phyloP scores from a whole-genome alignment of 495 filamentous ascomycete species.

The Podospora didyma region DNA sequence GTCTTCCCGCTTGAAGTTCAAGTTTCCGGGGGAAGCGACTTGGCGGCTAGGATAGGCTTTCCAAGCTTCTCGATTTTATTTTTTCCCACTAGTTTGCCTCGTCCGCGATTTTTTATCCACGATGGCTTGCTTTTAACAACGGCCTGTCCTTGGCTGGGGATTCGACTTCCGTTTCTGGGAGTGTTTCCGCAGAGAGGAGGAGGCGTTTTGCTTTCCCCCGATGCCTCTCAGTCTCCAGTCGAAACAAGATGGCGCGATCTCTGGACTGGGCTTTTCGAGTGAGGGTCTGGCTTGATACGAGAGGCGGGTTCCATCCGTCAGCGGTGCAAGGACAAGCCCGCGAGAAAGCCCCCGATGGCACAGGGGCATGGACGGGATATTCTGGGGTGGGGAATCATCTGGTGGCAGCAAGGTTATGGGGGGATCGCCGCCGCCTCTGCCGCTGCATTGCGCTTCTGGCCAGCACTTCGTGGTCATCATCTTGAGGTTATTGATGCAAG shows the following conservation, averaged over 20 bases:
- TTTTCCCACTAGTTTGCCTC: background rate
- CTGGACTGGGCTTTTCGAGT: no score
- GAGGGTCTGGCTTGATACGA: no score
- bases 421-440: background rate
- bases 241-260: background rate
- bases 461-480: background rate
- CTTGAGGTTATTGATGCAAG: no score
- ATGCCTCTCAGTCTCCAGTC: background rate
- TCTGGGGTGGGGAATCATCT: background rate
- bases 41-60: slow-evolving; percentile 9
- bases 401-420: background rate
- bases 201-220: slow-evolving; percentile 11
- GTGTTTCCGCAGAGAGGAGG: slow-evolving; percentile 11
- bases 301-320: no score
- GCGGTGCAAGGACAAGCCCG: background rate
- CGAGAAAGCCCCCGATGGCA: background rate
- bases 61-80: slow-evolving; percentile 9
- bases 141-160: slow-evolving; percentile 11
- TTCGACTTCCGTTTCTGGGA: slow-evolving; percentile 19
- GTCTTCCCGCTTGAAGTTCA: background rate
- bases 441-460: background rate
- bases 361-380: background rate
- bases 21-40: slow-evolving; percentile 6
- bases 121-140: background rate
- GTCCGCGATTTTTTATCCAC: background rate